Evolutionary conservation across 2,329 filamentous ascomycete genomes (phyloP).

Genomic region (Pezicula carpinea): DNA sequence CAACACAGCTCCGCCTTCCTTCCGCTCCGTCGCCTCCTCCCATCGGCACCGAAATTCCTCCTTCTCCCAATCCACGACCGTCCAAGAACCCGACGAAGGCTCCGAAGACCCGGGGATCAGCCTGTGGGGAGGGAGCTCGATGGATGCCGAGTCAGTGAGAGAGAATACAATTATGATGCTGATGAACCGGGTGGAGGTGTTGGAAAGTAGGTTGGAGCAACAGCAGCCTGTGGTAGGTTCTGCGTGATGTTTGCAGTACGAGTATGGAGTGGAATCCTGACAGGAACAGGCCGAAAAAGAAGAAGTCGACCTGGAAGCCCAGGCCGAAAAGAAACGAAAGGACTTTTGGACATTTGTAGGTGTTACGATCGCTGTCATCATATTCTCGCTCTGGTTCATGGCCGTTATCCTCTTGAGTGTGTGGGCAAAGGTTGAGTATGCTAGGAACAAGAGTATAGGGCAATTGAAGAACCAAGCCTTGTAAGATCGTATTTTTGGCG

Average conservation of each 20-base stretch:
- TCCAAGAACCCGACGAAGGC: neutral
- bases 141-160: neutral
- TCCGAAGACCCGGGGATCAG: neutral
- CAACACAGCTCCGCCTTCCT: constrained; percentile 2
- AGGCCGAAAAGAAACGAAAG: neutral
- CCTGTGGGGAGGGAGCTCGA: neutral
- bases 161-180: neutral
- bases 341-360: neutral
- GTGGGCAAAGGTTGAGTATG: neutral
- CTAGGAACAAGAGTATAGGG: neutral
- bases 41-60: neutral
- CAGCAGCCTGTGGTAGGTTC: neutral
- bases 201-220: neutral
- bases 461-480: too few relatives aligned
- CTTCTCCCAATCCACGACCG: neutral
- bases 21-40: constrained; percentile 3
- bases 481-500: too few relatives aligned
- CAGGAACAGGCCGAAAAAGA: neutral
- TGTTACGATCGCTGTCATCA: neutral
- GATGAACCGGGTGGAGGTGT: neutral
- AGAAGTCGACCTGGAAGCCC: neutral
- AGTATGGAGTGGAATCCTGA: neutral
- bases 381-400: neutral
- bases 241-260: neutral
- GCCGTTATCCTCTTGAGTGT: neutral